These are phyloP conservation scores for Microdochium nivale DNA, from an alignment of 2,329 filamentous ascomycete genomes.

Conservation along the genomic window DNA sequence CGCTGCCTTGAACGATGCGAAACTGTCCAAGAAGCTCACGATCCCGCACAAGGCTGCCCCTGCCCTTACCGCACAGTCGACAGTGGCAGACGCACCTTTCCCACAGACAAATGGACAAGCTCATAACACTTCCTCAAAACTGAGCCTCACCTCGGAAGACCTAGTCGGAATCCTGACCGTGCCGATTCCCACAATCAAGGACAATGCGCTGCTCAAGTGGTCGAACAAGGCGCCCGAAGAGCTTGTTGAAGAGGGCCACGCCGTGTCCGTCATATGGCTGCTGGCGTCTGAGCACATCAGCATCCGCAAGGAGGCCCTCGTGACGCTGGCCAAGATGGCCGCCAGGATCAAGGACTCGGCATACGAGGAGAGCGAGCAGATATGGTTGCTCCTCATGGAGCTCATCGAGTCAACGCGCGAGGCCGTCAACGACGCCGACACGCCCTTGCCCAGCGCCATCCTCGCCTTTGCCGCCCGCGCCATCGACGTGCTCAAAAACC, in stretches of 20 bases:
- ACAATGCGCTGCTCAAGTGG: slow-evolving; percentile 56
- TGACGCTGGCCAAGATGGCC: slow-evolving; percentile 58
- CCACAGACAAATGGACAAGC: background rate
- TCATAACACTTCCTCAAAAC: background rate
- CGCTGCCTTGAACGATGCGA: slow-evolving; percentile 23
- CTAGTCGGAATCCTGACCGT: slow-evolving; percentile 44
- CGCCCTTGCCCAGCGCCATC: slow-evolving; percentile 58
- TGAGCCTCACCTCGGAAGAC: slow-evolving; percentile 27
- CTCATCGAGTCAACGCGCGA: slow-evolving; percentile 63
- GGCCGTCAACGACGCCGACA: slow-evolving; percentile 41
- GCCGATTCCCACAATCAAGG: slow-evolving; percentile 35
- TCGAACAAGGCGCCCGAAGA: slow-evolving; percentile 68
- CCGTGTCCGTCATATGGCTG: slow-evolving; percentile 62
- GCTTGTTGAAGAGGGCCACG: slow-evolving; percentile 68
- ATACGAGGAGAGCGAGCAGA: slow-evolving; percentile 66
- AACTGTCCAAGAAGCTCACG: slow-evolving; percentile 21
- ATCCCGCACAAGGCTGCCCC: slow-evolving; percentile 9
- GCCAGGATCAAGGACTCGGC: slow-evolving; percentile 56
- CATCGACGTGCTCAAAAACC: slow-evolving; percentile 63
- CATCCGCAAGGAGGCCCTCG: slow-evolving; percentile 70
- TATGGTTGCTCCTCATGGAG: slow-evolving; percentile 75
- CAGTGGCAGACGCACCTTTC: background rate
- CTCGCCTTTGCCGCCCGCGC: slow-evolving; percentile 67
- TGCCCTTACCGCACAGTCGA: background rate
- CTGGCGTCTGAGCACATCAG: slow-evolving; percentile 66